phyloP scores from a whole-genome alignment of 2,329 filamentous ascomycete species.

The Microascus cirrosus region DNA sequence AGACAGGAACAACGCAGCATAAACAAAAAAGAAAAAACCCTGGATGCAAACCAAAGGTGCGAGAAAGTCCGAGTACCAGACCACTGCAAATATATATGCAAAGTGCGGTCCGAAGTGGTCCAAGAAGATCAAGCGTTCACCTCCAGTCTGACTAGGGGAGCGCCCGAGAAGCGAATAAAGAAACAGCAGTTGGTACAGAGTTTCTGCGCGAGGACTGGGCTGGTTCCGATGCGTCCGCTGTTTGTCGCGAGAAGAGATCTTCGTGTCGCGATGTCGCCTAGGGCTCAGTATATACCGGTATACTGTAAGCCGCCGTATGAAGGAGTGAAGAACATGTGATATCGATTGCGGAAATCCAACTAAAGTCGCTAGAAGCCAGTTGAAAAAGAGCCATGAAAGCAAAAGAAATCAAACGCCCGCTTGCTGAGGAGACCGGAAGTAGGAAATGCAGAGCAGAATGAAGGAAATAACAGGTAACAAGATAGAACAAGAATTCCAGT shows the following conservation, averaged over 20 bases:
- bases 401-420: constrained; percentile 1
- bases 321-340: neutral
- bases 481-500: neutral
- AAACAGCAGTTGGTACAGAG: constrained; percentile 2
- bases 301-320: neutral
- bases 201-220: constrained; percentile 1
- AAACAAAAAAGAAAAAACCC: neutral
- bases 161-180: neutral
- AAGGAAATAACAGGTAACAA: neutral
- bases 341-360: neutral
- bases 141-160: neutral
- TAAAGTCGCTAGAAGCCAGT: neutral
- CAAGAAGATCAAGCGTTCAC: neutral
- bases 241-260: neutral
- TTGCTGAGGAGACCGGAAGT: constrained; percentile 1
- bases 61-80: neutral
- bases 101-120: neutral
- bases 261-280: neutral
- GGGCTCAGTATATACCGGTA: neutral
- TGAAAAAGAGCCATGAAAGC: neutral
- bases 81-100: neutral
- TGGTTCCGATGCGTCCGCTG: constrained; percentile 4
- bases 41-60: neutral
- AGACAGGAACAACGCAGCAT: neutral
- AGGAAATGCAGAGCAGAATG: neutral